Evolutionary conservation across 345 rosid genomes (phyloP), one percentile per base, ranked within the genome.

Genomic region (Euphorbia tirucalli): DNA sequence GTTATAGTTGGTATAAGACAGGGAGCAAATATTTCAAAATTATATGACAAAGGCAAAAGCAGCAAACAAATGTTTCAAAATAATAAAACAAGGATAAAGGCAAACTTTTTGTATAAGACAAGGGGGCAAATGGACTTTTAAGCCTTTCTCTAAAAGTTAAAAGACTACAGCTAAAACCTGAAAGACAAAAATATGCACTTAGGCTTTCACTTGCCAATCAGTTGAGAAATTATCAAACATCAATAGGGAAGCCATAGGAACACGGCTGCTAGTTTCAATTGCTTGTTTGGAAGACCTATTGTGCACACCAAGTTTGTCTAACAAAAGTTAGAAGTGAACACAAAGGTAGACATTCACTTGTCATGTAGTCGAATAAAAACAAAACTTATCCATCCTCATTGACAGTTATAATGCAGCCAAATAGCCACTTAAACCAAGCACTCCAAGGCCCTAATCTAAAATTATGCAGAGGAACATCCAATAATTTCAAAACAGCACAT

Each of bases 341-440:
- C 2, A 39, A 0, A 56, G 25, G 18, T 7, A 57, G 50, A 54
- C 19, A 43, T 25, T 31, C 61, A 68, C 18, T 10, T 65, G 19
- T 56, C 28, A 39, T 22, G 67, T 21, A 22, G 67, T 27, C 22
- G 39, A 43, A 28, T 6, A n/a, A 43, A 31, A 35, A 16, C n/a
- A 5, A 13, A 67, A 55, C 19, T 9, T 41, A 14, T 72, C 41
- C 50, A 15, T 49, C 63, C 39, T 66, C n/a, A 21, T 61, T 22
- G 16, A 30, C 13, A 37, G 31, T 22, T 35, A 9, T 16, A 5
- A 60, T 60, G 64, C 7, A 25, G 61, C 31, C 63, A 39, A 65
- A 73, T 27, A 30, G 31, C 65, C 13, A 57, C 46, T 61, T 18
- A 44, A 28, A 67, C 49, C 64, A 77, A 31, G 52, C 65, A 30